These are phyloP conservation scores for Ceratobasidium sp. DNA, from an alignment of 1,284 basidiomycete species.

Conservation along the genomic window DNA sequence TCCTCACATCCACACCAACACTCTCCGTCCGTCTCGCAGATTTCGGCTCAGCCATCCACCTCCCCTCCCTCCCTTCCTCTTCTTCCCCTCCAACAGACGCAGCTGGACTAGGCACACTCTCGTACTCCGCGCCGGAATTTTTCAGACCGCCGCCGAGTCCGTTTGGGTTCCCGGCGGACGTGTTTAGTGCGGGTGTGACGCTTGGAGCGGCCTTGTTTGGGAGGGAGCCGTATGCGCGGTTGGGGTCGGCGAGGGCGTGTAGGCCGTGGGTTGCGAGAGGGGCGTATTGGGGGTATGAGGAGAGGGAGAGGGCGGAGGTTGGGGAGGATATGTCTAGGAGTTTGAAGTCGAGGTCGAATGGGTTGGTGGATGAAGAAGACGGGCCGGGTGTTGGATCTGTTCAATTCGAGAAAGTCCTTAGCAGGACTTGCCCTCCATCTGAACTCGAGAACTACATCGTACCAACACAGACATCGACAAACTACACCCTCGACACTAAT, in stretches of 20 bases:
- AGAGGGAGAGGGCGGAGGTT: slow-evolving; percentile 55
- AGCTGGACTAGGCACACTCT: slow-evolving; percentile 62
- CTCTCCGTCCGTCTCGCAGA: slow-evolving; percentile 59
- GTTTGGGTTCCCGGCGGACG: slow-evolving; percentile 62
- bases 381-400: slow-evolving; percentile 20
- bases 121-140: slow-evolving; percentile 65
- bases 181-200: slow-evolving; percentile 64
- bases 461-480: background rate
- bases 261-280: slow-evolving; percentile 59
- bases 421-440: slow-evolving; percentile 15
- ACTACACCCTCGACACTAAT: background rate
- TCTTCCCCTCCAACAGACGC: slow-evolving; percentile 58
- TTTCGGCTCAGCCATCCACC: slow-evolving; percentile 62
- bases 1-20: slow-evolving; percentile 53
- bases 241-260: slow-evolving; percentile 54
- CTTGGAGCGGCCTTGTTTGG: slow-evolving; percentile 61
- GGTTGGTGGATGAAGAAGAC: slow-evolving; percentile 19
- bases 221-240: slow-evolving; percentile 59
- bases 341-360: background rate
- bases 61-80: slow-evolving; percentile 54
- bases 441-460: slow-evolving; percentile 26
- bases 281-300: slow-evolving; percentile 62
- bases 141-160: slow-evolving; percentile 55
- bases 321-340: slow-evolving; percentile 48
- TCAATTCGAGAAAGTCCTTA: slow-evolving; percentile 24